A percentile compares a stretch with the other conserved stretches of the same genome.
Conservation (phyloP, 257 asterid species). For the Plectranthus barbatus region DNA sequence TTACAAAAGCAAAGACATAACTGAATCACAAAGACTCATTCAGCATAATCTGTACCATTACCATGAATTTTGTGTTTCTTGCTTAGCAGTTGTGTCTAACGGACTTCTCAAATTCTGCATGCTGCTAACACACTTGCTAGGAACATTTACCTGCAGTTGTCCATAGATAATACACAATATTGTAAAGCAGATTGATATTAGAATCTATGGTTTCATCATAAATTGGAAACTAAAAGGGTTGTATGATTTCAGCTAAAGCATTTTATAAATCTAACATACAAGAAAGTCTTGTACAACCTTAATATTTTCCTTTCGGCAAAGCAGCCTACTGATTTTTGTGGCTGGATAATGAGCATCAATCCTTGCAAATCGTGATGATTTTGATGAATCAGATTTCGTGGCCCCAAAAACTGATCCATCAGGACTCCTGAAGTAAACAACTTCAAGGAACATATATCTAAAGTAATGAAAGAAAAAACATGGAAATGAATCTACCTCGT, state of each 20-base stretch:
- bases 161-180: constrained; percentile 4
- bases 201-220: neutral
- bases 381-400: constrained; percentile 41
- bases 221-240: neutral
- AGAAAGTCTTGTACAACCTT: constrained; percentile 38
- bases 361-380: constrained; percentile 52
- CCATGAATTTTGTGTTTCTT: constrained; percentile 32
- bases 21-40: neutral
- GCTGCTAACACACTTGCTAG: constrained; percentile 20
- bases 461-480: neutral
- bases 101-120: constrained; percentile 23
- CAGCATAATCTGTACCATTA: constrained; percentile 40
- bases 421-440: constrained; percentile 31
- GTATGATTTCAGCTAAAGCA: neutral
- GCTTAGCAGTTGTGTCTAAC: constrained; percentile 27
- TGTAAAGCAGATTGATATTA: neutral
- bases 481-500: constrained; percentile 33
- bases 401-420: constrained; percentile 37
- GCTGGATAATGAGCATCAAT: constrained; percentile 57
- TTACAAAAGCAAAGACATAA: constrained; percentile 8
- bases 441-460: neutral
- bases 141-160: constrained; percentile 41
- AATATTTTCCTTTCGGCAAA: constrained; percentile 37
- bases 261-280: neutral
- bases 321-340: constrained; percentile 54